A percentile compares a stretch with the other conserved stretches of the same genome.
These are phyloP conservation scores for Penicillium sp. DNA, from an alignment of 2,329 filamentous ascomycete species.

Conservation along the genomic window DNA sequence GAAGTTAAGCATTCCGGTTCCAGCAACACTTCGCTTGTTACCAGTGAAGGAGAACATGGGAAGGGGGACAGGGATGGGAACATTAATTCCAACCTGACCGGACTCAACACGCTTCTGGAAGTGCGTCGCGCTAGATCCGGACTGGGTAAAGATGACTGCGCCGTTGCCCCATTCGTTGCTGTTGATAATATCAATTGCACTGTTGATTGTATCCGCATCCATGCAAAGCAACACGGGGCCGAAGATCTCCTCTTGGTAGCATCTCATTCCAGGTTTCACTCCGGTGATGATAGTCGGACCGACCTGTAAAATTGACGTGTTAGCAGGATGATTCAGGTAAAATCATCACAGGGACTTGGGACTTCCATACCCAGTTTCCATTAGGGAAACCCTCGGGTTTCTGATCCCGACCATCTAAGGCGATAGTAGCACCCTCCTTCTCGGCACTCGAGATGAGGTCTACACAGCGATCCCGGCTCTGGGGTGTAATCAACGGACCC, in stretches of 20 bases:
- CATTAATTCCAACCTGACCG: conserved; percentile 64
- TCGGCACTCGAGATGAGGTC: conserved; percentile 58
- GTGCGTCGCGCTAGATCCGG: conserved; percentile 55
- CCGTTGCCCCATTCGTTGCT: conserved; percentile 64
- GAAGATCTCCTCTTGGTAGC: conserved; percentile 64
- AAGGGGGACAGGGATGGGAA: conserved; percentile 60
- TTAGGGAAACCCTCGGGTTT: conserved; percentile 4
- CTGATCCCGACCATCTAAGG: conserved; percentile 46
- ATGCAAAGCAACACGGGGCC: conserved; percentile 62
- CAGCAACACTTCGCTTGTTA: conserved; percentile 82
- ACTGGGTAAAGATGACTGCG: conserved; percentile 61
- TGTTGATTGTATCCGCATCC: conserved; percentile 57
- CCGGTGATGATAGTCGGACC: conserved; percentile 60
- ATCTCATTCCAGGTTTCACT: conserved; percentile 61
- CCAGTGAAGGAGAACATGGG: conserved; percentile 63
- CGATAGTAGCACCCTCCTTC: conserved; percentile 59
- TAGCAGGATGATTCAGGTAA: neutral
- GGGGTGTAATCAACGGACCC: conserved; percentile 59
- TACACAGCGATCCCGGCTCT: conserved; percentile 60
- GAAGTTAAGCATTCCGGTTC: conserved; percentile 64
- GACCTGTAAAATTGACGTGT: neutral
- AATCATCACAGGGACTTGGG: neutral
- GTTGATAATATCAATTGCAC: conserved; percentile 62
- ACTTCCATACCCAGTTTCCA: conserved; percentile 1
- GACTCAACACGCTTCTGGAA: conserved; percentile 64